phyloP scores from a whole-genome alignment of 257 asterid species.

The Handroanthus guayacan region DNA sequence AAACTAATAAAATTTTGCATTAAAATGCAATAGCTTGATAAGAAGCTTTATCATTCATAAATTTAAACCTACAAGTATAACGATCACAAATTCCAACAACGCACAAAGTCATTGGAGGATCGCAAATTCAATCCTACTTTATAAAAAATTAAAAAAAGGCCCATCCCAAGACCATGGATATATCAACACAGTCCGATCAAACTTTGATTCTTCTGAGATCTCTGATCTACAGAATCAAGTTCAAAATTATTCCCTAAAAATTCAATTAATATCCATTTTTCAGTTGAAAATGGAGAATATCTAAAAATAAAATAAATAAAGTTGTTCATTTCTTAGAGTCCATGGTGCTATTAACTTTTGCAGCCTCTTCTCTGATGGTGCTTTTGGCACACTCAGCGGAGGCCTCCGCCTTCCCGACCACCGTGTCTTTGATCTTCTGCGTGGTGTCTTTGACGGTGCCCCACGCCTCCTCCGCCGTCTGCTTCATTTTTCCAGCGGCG shows the following conservation, averaged over 20 bases:
- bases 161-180: too few relatives aligned
- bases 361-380: slow-evolving; percentile 44
- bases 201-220: not conserved
- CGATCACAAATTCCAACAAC: too few relatives aligned
- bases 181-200: not conserved
- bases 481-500: slow-evolving; percentile 62
- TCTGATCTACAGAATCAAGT: too few relatives aligned
- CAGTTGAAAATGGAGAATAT: not conserved
- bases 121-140: too few relatives aligned
- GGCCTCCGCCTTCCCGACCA: slow-evolving; percentile 59
- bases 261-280: not conserved
- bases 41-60: too few relatives aligned
- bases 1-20: too few relatives aligned
- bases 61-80: too few relatives aligned
- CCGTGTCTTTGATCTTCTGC: slow-evolving; percentile 65
- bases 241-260: slow-evolving; percentile 25
- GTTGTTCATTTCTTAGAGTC: slow-evolving; percentile 29
- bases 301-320: not conserved
- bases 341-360: slow-evolving; percentile 44
- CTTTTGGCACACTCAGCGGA: slow-evolving; percentile 47
- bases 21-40: too few relatives aligned
- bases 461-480: slow-evolving; percentile 66
- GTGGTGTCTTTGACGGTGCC: slow-evolving; percentile 59
- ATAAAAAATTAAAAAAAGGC: too few relatives aligned
- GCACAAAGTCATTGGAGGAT: too few relatives aligned